Percentiles rank a stretch among this genome's conserved stretches.
phyloP scores from a whole-genome alignment of 371 early-diverging fungal genomes.

The Haplosporangium sp. region DNA sequence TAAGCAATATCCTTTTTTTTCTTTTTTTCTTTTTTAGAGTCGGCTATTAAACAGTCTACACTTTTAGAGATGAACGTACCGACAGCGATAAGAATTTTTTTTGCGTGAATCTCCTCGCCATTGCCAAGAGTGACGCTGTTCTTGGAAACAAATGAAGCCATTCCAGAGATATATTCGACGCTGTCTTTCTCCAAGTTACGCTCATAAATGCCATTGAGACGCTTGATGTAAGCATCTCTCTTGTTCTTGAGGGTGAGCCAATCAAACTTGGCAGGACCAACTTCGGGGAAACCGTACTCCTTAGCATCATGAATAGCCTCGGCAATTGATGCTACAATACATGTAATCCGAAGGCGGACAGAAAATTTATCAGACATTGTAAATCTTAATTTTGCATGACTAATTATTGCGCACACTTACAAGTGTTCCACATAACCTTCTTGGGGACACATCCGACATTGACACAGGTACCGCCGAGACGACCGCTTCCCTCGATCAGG shows the following conservation, averaged over 20 bases:
- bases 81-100: conserved; percentile 92
- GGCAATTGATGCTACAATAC: conserved; percentile 76
- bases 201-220: conserved; percentile 96
- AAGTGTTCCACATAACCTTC: conserved; percentile 97
- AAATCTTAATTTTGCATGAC: neutral
- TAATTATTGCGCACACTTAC: conserved; percentile 48
- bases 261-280: conserved; percentile 64
- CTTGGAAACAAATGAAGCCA: conserved; percentile 83
- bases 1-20: neutral
- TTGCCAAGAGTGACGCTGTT: conserved; percentile 81
- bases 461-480: conserved; percentile 96
- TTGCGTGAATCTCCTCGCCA: conserved; percentile 71
- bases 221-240: conserved; percentile 95
- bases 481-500: conserved; percentile 85
- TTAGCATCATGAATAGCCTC: conserved; percentile 90
- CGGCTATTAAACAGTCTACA: neutral
- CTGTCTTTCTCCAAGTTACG: conserved; percentile 89
- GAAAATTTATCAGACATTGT: neutral
- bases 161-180: conserved; percentile 87
- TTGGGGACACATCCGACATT: conserved; percentile 99
- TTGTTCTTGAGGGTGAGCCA: conserved; percentile 85
- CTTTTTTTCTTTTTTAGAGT: too few relatives aligned
- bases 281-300: conserved; percentile 87
- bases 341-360: neutral
- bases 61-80: conserved; percentile 57